Evolutionary conservation across 2,329 filamentous ascomycete species (phyloP).

Genomic region (Knoxdaviesia proteae): DNA sequence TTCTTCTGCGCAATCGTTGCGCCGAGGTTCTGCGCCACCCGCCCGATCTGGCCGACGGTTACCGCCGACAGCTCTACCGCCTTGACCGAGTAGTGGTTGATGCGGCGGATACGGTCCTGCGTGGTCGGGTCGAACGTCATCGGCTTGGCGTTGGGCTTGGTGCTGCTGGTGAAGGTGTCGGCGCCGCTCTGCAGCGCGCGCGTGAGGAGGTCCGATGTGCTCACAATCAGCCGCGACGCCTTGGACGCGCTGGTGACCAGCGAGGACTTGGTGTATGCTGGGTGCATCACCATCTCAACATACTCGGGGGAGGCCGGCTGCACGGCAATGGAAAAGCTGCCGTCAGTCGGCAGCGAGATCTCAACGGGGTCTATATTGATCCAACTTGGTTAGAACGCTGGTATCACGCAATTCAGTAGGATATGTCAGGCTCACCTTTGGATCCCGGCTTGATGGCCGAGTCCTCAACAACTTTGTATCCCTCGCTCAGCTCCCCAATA

Average conservation of each 20-base stretch:
- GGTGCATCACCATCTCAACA: slow-evolving; percentile 59
- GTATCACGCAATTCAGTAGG: slow-evolving; percentile 1
- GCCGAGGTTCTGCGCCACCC: slow-evolving; percentile 76
- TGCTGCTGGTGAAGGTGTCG: slow-evolving; percentile 59
- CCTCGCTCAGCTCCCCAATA: slow-evolving; percentile 73
- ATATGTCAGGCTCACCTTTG: slow-evolving; percentile 45
- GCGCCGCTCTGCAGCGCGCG: slow-evolving; percentile 60
- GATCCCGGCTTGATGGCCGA: slow-evolving; percentile 60
- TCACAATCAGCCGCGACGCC: slow-evolving; percentile 82
- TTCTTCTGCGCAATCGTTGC: slow-evolving; percentile 43
- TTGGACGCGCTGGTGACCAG: slow-evolving; percentile 73
- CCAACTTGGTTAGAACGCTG: slow-evolving; percentile 2
- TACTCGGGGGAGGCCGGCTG: slow-evolving; percentile 49
- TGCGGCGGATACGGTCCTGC: slow-evolving; percentile 67
- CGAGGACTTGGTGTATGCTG: slow-evolving; percentile 74
- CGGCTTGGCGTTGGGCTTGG: slow-evolving; percentile 57
- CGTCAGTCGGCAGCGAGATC: slow-evolving; percentile 50
- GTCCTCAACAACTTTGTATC: slow-evolving; percentile 63
- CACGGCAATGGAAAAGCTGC: slow-evolving; percentile 42
- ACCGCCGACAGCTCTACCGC: slow-evolving; percentile 66
- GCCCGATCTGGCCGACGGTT: slow-evolving; percentile 67
- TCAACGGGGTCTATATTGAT: slow-evolving; percentile 44
- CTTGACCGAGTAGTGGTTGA: slow-evolving; percentile 65
- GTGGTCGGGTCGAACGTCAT: slow-evolving; percentile 76
- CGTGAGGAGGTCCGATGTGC: slow-evolving; percentile 59